A percentile compares a stretch with the other conserved stretches of the same genome.
phyloP scores from a whole-genome alignment of 2,329 filamentous ascomycete species.

The Emericellopsis cladophorae region DNA sequence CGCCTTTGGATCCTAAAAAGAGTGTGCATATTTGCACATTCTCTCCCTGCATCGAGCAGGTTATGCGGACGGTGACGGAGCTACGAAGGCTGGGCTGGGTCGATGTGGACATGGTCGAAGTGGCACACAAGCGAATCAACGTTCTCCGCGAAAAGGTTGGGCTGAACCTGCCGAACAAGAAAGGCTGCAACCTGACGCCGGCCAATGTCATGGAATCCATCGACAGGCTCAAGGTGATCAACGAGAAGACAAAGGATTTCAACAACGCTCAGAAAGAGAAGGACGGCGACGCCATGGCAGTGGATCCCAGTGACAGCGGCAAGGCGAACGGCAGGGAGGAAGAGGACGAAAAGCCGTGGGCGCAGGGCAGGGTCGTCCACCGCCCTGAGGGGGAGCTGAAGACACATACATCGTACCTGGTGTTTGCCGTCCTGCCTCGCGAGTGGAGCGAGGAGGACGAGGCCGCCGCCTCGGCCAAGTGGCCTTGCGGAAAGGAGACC shows the following conservation, averaged over 20 bases:
- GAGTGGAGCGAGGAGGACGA: slow-evolving; percentile 82
- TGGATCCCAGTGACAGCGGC: slow-evolving; percentile 5
- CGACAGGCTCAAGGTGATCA: slow-evolving; percentile 57
- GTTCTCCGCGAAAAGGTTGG: slow-evolving; percentile 73
- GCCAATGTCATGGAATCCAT: slow-evolving; percentile 73
- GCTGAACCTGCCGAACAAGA: slow-evolving; percentile 49
- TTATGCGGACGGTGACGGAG: slow-evolving; percentile 69
- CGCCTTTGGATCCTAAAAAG: slow-evolving; percentile 57
- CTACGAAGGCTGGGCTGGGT: slow-evolving; percentile 78
- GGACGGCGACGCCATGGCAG: slow-evolving; percentile 20
- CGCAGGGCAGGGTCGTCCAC: slow-evolving; percentile 67
- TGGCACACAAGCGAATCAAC: slow-evolving; percentile 67
- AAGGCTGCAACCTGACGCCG: slow-evolving; percentile 56
- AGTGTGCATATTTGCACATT: slow-evolving; percentile 82
- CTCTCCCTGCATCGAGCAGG: slow-evolving; percentile 94
- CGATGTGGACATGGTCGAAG: slow-evolving; percentile 86
- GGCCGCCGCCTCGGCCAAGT: slow-evolving; percentile 47
- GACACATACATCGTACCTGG: slow-evolving; percentile 93
- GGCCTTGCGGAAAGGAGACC: slow-evolving; percentile 44
- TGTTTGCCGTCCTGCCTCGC: slow-evolving; percentile 80
- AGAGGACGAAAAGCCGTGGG: slow-evolving; percentile 43
- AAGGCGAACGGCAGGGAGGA: slow-evolving; percentile 10
- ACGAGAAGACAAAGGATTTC: slow-evolving; percentile 54
- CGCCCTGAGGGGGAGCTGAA: slow-evolving; percentile 80
- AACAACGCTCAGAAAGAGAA: slow-evolving; percentile 20